phyloP scores from a whole-genome alignment of 2,329 filamentous ascomycete genomes.

The Arthroderma uncinatum region DNA sequence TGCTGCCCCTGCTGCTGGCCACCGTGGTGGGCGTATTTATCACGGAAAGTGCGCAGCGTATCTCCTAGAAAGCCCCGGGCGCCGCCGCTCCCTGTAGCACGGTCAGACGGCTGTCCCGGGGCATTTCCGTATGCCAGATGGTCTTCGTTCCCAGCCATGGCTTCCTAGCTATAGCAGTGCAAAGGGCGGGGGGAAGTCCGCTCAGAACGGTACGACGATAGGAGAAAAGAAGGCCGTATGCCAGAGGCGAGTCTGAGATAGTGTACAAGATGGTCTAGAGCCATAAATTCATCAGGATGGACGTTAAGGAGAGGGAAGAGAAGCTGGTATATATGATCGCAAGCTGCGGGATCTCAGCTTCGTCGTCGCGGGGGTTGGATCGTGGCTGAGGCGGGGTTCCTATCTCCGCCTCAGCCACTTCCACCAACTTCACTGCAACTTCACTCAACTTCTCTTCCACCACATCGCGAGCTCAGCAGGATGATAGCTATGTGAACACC shows the following conservation, averaged over 20 bases:
- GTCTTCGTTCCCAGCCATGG: conserved; percentile 38
- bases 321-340: neutral
- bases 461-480: neutral
- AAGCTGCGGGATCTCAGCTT: neutral
- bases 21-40: conserved; percentile 27
- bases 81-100: conserved; percentile 26
- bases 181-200: too few species aligned
- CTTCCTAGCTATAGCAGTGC: neutral
- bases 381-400: neutral
- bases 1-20: conserved; percentile 9
- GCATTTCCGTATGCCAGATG: conserved; percentile 47
- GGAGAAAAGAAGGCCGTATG: too few species aligned
- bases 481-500: neutral
- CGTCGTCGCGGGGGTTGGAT: neutral
- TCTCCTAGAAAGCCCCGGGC: conserved; percentile 44
- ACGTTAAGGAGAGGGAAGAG: too few species aligned
- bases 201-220: too few species aligned
- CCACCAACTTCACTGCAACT: neutral
- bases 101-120: conserved; percentile 26
- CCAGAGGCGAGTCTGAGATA: too few species aligned
- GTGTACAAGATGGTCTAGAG: too few species aligned
- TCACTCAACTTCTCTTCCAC: neutral
- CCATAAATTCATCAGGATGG: too few species aligned
- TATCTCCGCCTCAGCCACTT: neutral
- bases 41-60: conserved; percentile 39